A percentile compares a stretch with the other conserved stretches of the same genome.
phyloP scores from a whole-genome alignment of 2,329 filamentous ascomycete genomes.

The Trichophyton equinum region DNA sequence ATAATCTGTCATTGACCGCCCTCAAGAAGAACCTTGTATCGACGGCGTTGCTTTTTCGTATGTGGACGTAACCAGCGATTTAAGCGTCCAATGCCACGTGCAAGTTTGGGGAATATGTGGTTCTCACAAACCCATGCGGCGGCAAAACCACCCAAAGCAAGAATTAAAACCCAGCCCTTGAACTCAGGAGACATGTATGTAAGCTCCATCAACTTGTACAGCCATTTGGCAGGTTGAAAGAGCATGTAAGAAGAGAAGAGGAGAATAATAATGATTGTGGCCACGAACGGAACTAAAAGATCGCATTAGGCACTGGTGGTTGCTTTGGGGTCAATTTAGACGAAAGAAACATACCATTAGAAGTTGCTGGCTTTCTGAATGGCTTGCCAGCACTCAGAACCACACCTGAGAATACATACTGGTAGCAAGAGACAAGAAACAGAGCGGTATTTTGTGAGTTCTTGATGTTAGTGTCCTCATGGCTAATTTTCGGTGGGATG shows the following conservation, averaged over 20 bases:
- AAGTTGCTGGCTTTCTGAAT: conserved; percentile 65
- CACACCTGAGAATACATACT: conserved; percentile 83
- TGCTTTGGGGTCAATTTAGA: background rate
- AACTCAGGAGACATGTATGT: conserved; percentile 64
- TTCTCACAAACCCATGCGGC: conserved; percentile 61
- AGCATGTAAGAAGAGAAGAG: conserved; percentile 68
- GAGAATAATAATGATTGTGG: conserved; percentile 58
- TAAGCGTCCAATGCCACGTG: conserved; percentile 51
- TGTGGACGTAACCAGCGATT: conserved; percentile 46
- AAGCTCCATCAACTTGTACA: conserved; percentile 69
- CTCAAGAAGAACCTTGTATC: conserved; percentile 72
- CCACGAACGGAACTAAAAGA: conserved; percentile 62
- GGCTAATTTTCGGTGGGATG: conserved; percentile 63
- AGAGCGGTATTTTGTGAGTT: conserved; percentile 91
- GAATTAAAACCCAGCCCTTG: conserved; percentile 54
- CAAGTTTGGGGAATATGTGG: conserved; percentile 55
- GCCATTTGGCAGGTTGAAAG: conserved; percentile 55
- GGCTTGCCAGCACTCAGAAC: conserved; percentile 85
- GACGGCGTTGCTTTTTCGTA: conserved; percentile 63
- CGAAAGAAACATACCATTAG: conserved; percentile 54
- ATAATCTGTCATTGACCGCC: conserved; percentile 11
- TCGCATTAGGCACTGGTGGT: conserved; percentile 13
- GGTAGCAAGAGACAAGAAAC: conserved; percentile 83
- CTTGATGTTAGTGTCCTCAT: conserved; percentile 67
- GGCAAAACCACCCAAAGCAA: conserved; percentile 58